Percentiles rank a stretch among this genome's conserved stretches.
phyloP scores from a whole-genome alignment of 164 flowering plant species.

The Vitis rupestris region DNA sequence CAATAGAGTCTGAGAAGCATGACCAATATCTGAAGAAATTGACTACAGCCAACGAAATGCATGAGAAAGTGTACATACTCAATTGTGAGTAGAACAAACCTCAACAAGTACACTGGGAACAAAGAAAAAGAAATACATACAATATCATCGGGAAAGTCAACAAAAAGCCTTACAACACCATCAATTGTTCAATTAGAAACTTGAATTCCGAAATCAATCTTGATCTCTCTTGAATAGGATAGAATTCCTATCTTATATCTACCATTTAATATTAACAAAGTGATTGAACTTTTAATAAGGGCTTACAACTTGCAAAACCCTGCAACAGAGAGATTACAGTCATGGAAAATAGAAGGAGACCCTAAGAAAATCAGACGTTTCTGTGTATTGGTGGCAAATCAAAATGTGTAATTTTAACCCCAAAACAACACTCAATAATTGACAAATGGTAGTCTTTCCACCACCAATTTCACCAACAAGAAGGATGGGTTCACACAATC shows the following conservation, averaged over 20 bases:
- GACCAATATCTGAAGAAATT: conserved; percentile 64
- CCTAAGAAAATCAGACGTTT: conserved; percentile 97
- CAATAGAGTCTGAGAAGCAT: conserved; percentile 57
- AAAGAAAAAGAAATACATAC: conserved; percentile 36
- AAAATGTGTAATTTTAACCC: conserved; percentile 61
- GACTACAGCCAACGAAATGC: conserved; percentile 34
- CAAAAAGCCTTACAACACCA: conserved; percentile 40
- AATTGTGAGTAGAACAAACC: background rate
- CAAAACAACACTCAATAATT: conserved; percentile 58
- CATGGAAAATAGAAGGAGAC: conserved; percentile 26
- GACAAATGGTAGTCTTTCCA: conserved; percentile 95
- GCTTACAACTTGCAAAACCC: background rate
- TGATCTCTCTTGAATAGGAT: conserved; percentile 85
- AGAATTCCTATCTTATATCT: conserved; percentile 62
- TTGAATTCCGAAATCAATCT: too few species aligned
- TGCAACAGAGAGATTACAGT: background rate
- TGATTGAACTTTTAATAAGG: background rate
- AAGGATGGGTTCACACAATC: conserved; percentile 86
- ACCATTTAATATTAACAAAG: too few species aligned
- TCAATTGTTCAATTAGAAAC: conserved; percentile 39
- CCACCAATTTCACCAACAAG: conserved; percentile 99
- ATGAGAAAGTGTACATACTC: background rate
- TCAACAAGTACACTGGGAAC: background rate
- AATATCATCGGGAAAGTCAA: conserved; percentile 25
- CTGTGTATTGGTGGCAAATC: conserved; percentile 95